A percentile compares a stretch with the other conserved stretches of the same genome.
Evolutionary conservation across 169 alveolate species (phyloP).

Genomic region (Plasmodium inui): DNA sequence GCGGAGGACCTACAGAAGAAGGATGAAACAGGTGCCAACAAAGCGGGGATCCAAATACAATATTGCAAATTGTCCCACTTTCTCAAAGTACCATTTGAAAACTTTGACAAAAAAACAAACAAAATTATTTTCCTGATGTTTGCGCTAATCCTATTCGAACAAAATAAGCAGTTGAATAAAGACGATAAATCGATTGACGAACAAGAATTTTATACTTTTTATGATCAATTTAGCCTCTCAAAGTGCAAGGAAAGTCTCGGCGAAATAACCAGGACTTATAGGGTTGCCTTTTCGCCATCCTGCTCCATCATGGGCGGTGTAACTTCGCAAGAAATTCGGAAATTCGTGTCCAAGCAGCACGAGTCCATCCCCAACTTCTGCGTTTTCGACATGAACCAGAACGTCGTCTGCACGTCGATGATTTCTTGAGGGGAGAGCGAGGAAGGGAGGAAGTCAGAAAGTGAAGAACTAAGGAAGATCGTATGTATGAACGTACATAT

Average conservation of each 20-base stretch:
- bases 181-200: constrained; percentile 26
- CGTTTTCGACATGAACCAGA: constrained; percentile 83
- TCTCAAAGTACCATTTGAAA: constrained; percentile 71
- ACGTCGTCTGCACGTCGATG: constrained; percentile 84
- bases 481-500: constrained; percentile 1
- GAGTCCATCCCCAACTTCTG: constrained; percentile 85
- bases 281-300: constrained; percentile 28
- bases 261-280: constrained; percentile 62
- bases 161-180: constrained; percentile 30
- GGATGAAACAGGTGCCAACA: constrained; percentile 4
- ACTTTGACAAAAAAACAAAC: constrained; percentile 26
- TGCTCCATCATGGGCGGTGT: constrained; percentile 83
- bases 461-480: neutral
- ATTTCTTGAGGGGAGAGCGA: constrained; percentile 29
- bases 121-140: constrained; percentile 71
- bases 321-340: constrained; percentile 82
- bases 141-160: constrained; percentile 74
- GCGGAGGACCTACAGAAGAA: constrained; percentile 2
- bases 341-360: constrained; percentile 84
- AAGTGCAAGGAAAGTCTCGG: constrained; percentile 30
- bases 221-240: constrained; percentile 18
- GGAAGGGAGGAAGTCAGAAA: neutral
- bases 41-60: constrained; percentile 51
- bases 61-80: constrained; percentile 78
- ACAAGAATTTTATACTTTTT: constrained; percentile 25